A percentile compares a stretch with the other conserved stretches of the same genome.
phyloP scores from a whole-genome alignment of 768 basidiomycete genomes.

The Lentinula raphanica region DNA sequence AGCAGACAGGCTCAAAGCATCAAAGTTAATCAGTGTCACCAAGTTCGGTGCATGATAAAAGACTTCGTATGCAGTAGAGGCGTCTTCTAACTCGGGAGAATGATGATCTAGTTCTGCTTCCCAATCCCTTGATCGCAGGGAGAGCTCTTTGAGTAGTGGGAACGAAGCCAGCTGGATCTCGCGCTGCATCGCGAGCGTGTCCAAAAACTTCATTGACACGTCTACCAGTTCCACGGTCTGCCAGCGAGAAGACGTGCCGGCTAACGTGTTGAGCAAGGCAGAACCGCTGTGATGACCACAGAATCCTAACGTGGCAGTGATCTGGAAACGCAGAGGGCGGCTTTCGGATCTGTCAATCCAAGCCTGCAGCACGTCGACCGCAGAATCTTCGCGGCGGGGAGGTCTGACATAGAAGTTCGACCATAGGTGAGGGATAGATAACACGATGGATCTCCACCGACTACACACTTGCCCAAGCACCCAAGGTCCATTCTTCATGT shows the following conservation, averaged over 20 bases:
- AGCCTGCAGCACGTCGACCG: background rate
- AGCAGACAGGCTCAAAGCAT: background rate
- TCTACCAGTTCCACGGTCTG: background rate
- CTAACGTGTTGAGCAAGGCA: background rate
- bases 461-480: slow-evolving; percentile 1
- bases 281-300: background rate
- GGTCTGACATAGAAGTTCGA: background rate
- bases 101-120: background rate
- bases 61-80: background rate
- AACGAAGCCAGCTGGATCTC: background rate
- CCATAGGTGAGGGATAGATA: background rate
- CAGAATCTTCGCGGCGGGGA: background rate
- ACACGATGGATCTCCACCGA: background rate
- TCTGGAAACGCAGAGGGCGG: background rate
- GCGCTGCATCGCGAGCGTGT: background rate
- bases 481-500: background rate
- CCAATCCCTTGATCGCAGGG: background rate
- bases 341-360: background rate
- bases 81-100: background rate
- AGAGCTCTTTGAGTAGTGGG: background rate
- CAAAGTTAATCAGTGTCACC: background rate
- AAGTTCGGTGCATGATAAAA: background rate
- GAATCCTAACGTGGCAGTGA: background rate
- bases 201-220: background rate
- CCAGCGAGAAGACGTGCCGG: background rate